These are phyloP conservation scores for Leptodermis oblonga DNA, from an alignment of 257 asterid genomes.

Conservation along the genomic window DNA sequence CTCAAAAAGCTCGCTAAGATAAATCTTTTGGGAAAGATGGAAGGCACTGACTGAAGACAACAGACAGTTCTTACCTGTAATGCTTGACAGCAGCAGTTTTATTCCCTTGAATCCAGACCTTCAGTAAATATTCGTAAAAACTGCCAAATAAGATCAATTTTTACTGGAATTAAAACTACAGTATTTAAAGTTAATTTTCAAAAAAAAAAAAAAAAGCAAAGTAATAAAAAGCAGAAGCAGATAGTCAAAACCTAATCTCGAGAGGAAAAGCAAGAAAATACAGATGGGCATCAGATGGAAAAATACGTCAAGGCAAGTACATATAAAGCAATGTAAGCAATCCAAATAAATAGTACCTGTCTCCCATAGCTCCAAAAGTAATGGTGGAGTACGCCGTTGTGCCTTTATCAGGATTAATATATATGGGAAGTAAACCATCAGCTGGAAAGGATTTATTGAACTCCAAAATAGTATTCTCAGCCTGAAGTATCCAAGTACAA, in stretches of 20 bases:
- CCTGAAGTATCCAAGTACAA: slow-evolving; percentile 50
- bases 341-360: slow-evolving; percentile 53
- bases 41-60: slow-evolving; percentile 3
- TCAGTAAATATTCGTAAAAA: slow-evolving; percentile 91
- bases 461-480: slow-evolving; percentile 78
- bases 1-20: not conserved
- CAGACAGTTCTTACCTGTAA: slow-evolving; percentile 57
- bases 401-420: slow-evolving; percentile 73
- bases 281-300: not conserved
- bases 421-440: slow-evolving; percentile 97
- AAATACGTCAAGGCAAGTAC: not conserved
- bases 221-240: not conserved
- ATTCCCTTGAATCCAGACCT: slow-evolving; percentile 99
- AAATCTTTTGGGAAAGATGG: not conserved
- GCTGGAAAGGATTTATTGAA: slow-evolving; percentile 83
- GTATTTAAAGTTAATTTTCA: not conserved
- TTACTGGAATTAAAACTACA: not conserved
- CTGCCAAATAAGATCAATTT: slow-evolving; percentile 47
- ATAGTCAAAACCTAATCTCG: not conserved
- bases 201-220: not conserved
- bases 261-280: slow-evolving; percentile 1
- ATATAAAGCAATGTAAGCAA: not conserved
- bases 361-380: slow-evolving; percentile 99
- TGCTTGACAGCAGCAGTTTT: slow-evolving; percentile 75
- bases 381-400: slow-evolving; percentile 74